A percentile compares a stretch with the other conserved stretches of the same genome.
Conservation (phyloP, 163 green algal genomes). For the Volvox carteri region DNA sequence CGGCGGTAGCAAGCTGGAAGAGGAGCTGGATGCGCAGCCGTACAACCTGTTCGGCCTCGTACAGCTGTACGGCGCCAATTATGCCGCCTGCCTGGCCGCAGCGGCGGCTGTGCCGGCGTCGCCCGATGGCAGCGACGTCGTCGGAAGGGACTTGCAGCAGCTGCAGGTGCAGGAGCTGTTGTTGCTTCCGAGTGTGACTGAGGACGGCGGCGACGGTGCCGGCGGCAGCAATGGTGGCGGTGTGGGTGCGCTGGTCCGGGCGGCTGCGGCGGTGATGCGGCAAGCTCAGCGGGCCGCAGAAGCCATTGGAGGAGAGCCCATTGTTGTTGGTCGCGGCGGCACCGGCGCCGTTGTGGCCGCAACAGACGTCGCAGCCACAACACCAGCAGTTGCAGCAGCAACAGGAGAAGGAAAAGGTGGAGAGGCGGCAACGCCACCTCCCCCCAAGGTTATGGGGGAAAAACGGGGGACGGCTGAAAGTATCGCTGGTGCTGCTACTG, state of each 20-base stretch:
- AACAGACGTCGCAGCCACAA: not conserved
- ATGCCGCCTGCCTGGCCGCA: not conserved
- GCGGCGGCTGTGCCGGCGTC: not conserved
- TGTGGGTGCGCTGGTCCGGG: not conserved
- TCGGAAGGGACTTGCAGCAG: not conserved
- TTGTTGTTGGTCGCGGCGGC: too few species aligned
- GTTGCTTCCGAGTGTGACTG: not conserved
- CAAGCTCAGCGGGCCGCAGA: slow-evolving; percentile 11
- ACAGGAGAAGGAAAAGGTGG: not conserved
- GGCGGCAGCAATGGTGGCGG: not conserved
- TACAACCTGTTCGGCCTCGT: slow-evolving; percentile 48
- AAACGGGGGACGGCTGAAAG: too few species aligned
- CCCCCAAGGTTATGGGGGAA: too few species aligned
- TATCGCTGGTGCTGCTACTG: too few species aligned
- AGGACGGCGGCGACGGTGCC: not conserved
- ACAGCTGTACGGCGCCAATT: slow-evolving; percentile 45
- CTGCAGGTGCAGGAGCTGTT: not conserved
- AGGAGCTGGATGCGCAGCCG: not conserved
- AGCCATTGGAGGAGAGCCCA: not conserved
- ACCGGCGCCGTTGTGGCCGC: not conserved
- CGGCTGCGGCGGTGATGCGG: slow-evolving; percentile 7
- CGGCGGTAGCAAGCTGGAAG: not conserved
- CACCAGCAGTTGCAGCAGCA: not conserved
- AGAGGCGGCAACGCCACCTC: too few species aligned
- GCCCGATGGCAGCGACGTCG: not conserved